Conservation (phyloP, 2,329 filamentous ascomycete species). For the Trichoderma koningiopsis region DNA sequence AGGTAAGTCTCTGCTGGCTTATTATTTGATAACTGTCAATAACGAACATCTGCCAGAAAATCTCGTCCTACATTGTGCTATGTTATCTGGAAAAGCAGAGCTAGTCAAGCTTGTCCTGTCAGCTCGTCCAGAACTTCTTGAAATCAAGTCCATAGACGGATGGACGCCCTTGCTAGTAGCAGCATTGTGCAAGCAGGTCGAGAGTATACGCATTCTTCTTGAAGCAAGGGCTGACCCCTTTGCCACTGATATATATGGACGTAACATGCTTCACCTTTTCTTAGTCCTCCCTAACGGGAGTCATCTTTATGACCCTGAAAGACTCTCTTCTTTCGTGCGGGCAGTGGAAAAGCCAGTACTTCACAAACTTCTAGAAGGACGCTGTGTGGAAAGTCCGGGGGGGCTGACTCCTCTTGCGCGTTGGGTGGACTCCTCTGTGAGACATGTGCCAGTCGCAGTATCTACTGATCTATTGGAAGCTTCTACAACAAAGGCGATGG, state of each 20-base stretch:
- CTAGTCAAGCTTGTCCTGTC: background rate
- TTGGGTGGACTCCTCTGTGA: background rate
- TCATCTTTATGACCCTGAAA: background rate
- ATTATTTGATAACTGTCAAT: background rate
- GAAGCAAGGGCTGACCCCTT: slow-evolving; percentile 9
- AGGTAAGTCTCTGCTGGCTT: background rate
- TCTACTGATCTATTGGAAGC: background rate
- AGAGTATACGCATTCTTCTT: background rate
- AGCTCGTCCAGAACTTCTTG: background rate
- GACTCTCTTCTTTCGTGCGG: background rate
- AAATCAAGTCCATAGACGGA: slow-evolving; percentile 9
- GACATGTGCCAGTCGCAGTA: background rate
- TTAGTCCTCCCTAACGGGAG: background rate
- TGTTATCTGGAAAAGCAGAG: background rate
- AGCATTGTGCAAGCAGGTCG: background rate
- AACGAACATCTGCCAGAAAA: background rate
- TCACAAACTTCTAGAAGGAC: background rate
- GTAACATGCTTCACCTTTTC: slow-evolving; percentile 15
- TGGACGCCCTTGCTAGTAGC: slow-evolving; percentile 6
- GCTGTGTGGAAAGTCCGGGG: background rate
- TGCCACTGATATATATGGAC: background rate
- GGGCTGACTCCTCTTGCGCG: slow-evolving; percentile 1
- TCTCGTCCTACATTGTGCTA: slow-evolving; percentile 6
- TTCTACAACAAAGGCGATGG: background rate
- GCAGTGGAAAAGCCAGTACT: background rate